A percentile compares a stretch with the other conserved stretches of the same genome.
Conservation (phyloP, 2,329 filamentous ascomycete genomes). For the Pseudocercospora eumusae region DNA sequence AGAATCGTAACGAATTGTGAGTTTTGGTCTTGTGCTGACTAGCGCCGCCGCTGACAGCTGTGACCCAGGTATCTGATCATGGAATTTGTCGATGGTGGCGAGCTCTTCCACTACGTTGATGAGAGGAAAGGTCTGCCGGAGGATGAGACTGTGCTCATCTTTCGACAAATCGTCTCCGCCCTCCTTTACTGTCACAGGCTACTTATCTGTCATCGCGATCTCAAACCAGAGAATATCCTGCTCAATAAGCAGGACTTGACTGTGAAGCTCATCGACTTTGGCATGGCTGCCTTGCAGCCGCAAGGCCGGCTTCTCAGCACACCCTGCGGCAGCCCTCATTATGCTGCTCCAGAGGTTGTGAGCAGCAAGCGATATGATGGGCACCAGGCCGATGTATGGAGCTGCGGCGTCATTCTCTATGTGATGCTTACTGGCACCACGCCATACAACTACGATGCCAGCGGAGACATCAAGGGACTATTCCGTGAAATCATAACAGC, state of each 20-base stretch:
- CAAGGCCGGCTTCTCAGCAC: conserved; percentile 77
- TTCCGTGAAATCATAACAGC: conserved; percentile 60
- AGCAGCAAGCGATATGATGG: conserved; percentile 76
- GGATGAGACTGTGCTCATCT: conserved; percentile 77
- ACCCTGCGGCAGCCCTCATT: conserved; percentile 94
- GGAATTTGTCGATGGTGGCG: conserved; percentile 82
- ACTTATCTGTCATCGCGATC: conserved; percentile 91
- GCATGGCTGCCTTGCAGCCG: conserved; percentile 92
- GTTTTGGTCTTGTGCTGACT: conserved; percentile 38
- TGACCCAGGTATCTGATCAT: conserved; percentile 79
- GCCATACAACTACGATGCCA: conserved; percentile 71
- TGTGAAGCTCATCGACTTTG: conserved; percentile 95
- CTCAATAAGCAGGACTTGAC: conserved; percentile 69
- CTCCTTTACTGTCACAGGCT: conserved; percentile 91
- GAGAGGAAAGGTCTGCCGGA: conserved; percentile 72
- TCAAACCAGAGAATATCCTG: conserved; percentile 97
- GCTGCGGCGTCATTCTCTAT: conserved; percentile 84
- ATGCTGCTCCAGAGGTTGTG: conserved; percentile 90
- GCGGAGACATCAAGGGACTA: conserved; percentile 63
- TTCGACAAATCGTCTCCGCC: conserved; percentile 89
- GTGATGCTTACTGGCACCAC: conserved; percentile 81
- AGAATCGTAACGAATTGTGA: conserved; percentile 92
- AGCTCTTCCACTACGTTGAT: conserved; percentile 86
- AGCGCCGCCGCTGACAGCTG: conserved; percentile 29
- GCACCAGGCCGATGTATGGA: conserved; percentile 90